A percentile compares a stretch with the other conserved stretches of the same genome.
Evolutionary conservation across 305 asterid genomes (phyloP).

Genomic region (Solanum hybrid): DNA sequence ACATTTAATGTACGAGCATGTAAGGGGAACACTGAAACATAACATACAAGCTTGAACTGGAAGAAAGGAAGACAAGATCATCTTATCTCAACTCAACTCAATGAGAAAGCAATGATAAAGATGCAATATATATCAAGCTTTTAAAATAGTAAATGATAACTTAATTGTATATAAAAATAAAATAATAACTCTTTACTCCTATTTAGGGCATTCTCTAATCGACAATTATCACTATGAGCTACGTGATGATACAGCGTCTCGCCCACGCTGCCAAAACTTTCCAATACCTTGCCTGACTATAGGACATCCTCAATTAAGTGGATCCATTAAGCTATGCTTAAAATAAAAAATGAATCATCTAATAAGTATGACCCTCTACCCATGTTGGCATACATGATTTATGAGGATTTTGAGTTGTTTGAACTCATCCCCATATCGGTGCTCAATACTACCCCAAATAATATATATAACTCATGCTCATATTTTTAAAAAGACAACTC

Average conservation of each 20-base stretch:
- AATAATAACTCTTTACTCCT: not conserved
- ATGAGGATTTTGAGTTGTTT: too few relatives aligned
- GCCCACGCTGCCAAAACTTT: not conserved
- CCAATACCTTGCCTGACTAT: not conserved
- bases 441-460: too few relatives aligned
- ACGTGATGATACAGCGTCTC: not conserved
- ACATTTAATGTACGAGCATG: not conserved
- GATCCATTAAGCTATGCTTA: too few relatives aligned
- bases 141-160: not conserved
- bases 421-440: too few relatives aligned
- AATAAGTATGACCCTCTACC: too few relatives aligned
- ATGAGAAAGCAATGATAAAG: not conserved
- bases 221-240: not conserved
- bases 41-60: not conserved
- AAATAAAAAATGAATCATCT: too few relatives aligned
- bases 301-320: not conserved
- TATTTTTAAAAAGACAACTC: too few relatives aligned
- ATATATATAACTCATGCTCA: too few relatives aligned
- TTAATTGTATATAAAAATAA: too few relatives aligned
- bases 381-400: too few relatives aligned
- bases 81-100: not conserved
- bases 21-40: not conserved
- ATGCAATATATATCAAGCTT: too few relatives aligned
- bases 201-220: too few relatives aligned
- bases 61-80: not conserved